Percentiles rank a stretch among this genome's conserved stretches.
These are phyloP conservation scores for Mimosa pudica DNA, from an alignment of 306 rosid species.

Conservation along the genomic window DNA sequence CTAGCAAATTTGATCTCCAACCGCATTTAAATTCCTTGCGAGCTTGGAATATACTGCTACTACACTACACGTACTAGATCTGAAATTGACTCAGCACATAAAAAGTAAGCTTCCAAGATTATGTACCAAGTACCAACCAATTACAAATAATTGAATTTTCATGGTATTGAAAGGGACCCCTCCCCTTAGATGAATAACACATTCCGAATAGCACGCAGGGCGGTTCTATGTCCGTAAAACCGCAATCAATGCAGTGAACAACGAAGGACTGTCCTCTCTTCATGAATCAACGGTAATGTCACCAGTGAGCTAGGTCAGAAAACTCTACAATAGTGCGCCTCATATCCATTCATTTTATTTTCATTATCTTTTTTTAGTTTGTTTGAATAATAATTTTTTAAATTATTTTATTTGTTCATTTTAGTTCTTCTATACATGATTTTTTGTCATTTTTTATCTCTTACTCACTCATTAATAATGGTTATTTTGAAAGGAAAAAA, in stretches of 20 bases:
- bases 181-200: background rate
- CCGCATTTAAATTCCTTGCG: background rate
- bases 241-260: background rate
- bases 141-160: background rate
- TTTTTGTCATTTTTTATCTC: no score
- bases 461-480: no score
- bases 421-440: no score
- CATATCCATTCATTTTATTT: no score
- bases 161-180: background rate
- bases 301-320: background rate
- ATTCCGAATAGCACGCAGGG: background rate
- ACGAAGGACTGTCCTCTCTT: background rate
- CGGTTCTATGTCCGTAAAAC: background rate
- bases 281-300: background rate
- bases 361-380: no score
- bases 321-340: background rate
- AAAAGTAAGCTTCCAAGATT: background rate
- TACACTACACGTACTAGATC: background rate
- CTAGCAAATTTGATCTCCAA: conserved; percentile 6
- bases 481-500: no score
- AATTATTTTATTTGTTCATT: no score
- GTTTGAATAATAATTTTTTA: no score
- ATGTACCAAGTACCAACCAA: no score
- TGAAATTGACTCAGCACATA: background rate
- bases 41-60: background rate